Evolutionary conservation across 805 yeast genomes (phyloP).

Genomic region (Nakazawaea holstii): DNA sequence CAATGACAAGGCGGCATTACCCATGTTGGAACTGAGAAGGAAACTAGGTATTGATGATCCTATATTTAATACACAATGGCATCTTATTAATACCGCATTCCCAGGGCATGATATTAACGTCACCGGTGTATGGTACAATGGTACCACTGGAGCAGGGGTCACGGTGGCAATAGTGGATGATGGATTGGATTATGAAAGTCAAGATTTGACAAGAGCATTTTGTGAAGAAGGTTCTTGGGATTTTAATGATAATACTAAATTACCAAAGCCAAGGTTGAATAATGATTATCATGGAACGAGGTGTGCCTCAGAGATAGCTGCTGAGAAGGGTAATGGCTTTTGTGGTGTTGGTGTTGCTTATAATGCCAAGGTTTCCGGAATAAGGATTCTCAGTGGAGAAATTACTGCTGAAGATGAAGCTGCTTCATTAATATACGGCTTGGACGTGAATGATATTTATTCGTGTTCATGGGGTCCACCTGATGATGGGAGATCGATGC

Average conservation of each 20-base stretch:
- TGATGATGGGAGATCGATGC: conserved; percentile 85
- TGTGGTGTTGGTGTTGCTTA: conserved; percentile 99
- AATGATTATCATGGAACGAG: conserved; percentile 96
- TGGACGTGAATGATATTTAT: conserved; percentile 85
- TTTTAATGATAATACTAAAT: conserved; percentile 66
- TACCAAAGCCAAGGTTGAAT: conserved; percentile 73
- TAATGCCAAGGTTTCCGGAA: conserved; percentile 79
- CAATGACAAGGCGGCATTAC: conserved; percentile 47
- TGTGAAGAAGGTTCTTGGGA: conserved; percentile 87
- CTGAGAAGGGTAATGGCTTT: conserved; percentile 68
- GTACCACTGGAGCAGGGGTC: conserved; percentile 75
- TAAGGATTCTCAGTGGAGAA: conserved; percentile 78
- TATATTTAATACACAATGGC: conserved; percentile 84
- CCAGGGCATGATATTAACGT: conserved; percentile 88
- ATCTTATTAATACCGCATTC: conserved; percentile 64
- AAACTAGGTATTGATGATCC: conserved; percentile 75
- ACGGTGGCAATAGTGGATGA: conserved; percentile 92
- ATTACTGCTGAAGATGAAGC: conserved; percentile 90
- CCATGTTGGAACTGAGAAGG: conserved; percentile 40
- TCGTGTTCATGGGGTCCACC: conserved; percentile 99
- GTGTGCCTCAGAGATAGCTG: conserved; percentile 97
- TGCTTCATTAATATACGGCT: conserved; percentile 71
- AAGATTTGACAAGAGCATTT: conserved; percentile 68
- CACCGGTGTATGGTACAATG: conserved; percentile 75
- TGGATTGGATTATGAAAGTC: conserved; percentile 80